Evolutionary conservation across 2,329 filamentous ascomycete genomes (phyloP), one percentile per base, ranked within the genome.

Genomic region (Xylariomycetidae sp.): DNA sequence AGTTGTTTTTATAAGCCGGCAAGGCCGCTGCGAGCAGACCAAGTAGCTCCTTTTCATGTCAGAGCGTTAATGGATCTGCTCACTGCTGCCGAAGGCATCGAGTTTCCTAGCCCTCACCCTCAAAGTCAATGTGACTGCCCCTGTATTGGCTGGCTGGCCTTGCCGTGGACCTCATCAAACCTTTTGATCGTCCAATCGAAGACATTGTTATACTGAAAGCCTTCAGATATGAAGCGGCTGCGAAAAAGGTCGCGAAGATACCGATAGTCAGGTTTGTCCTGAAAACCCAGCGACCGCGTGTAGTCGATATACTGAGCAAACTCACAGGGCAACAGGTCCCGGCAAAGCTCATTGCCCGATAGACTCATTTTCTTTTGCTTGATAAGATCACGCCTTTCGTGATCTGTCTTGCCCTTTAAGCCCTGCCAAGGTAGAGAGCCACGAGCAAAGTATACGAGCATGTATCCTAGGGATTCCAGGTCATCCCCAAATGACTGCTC

Each of bases 341-440:
- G 78, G 71, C 80, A 85, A 36, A 85, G 74, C 27, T 84, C 79
- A 63, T 84, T 77, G 51, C 79, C 84, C 14, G 81, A 80, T 10
- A 81, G 83, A 15, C 79, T 84, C 78, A 82, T 83, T 72, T 85
- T 85, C 72, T 83, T 85, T 67, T 85, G 79, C 78, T 83, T 83
- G 61, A 85, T 84, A 46, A 80, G 27, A 16, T 36, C 80, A 57
- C 83, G 83, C 64, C 85, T 84, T 62, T 85, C 78, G 68, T 83
- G 82, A 67, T 82, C 82, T 38, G 79, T 83, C 45, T 79, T 78
- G 60, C 79, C 79, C 67, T 83, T 83, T 39, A 84, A 66, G 40
- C 80, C 80, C 63, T 85, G 80, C 80, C 81, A 85, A 45, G 80
- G 80, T 33, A 85, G 77, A 47, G 77, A 82, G 33, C 80, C 80